Evolutionary conservation across 2,329 filamentous ascomycete genomes (phyloP).

Genomic region (Exserohilum turcica): DNA sequence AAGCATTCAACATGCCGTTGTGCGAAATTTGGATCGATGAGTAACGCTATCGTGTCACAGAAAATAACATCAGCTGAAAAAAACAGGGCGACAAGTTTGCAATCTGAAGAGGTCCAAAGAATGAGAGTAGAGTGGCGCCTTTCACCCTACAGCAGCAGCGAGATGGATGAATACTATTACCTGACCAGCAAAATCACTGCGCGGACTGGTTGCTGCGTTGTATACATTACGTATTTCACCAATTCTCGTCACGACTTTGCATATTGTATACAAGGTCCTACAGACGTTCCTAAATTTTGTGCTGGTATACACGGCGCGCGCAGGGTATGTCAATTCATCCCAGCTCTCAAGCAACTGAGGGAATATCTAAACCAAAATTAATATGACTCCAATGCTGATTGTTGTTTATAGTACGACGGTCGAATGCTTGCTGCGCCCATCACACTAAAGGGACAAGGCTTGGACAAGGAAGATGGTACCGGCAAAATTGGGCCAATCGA

Average conservation of each 20-base stretch:
- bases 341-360: background rate
- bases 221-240: constrained; percentile 31
- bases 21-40: constrained; percentile 15
- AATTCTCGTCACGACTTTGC: constrained; percentile 19
- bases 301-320: background rate
- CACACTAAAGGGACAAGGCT: background rate
- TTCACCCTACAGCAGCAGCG: constrained; percentile 9
- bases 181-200: background rate
- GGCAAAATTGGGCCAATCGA: background rate
- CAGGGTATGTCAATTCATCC: background rate
- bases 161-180: background rate
- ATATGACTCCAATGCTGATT: background rate
- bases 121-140: constrained; percentile 8
- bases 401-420: constrained; percentile 17
- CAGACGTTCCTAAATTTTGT: constrained; percentile 17
- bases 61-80: background rate
- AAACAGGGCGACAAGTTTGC: background rate
- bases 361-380: background rate
- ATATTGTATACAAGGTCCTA: constrained; percentile 24
- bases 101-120: background rate
- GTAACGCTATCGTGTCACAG: background rate
- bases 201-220: constrained; percentile 7
- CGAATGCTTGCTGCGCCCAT: constrained; percentile 22
- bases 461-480: background rate
- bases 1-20: constrained; percentile 5